Conservation (phyloP, 257 asterid genomes). For the Nicotiana paniculata region DNA sequence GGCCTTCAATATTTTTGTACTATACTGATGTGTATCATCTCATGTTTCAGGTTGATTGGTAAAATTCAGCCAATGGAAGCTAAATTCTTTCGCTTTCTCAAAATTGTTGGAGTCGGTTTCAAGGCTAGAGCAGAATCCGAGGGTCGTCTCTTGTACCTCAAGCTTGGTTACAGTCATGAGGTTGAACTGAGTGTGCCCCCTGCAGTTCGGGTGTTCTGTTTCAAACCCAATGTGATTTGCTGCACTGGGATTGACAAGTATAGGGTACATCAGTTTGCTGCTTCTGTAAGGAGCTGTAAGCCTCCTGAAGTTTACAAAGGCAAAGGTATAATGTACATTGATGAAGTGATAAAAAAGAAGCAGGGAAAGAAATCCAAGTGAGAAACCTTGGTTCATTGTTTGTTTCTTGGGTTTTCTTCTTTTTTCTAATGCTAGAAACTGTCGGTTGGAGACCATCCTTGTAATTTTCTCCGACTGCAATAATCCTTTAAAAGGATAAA, state of each 20-base stretch:
- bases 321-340: conserved; percentile 60
- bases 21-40: neutral
- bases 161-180: conserved; percentile 65
- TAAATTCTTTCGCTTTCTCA: conserved; percentile 49
- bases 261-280: conserved; percentile 53
- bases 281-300: conserved; percentile 51
- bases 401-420: neutral
- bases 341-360: conserved; percentile 63
- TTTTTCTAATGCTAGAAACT: neutral
- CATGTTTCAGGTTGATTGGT: neutral
- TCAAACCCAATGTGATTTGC: conserved; percentile 47
- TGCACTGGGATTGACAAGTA: conserved; percentile 60
- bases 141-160: conserved; percentile 60
- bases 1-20: neutral
- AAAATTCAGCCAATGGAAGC: conserved; percentile 31
- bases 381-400: neutral
- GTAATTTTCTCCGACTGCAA: neutral
- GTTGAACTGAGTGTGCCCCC: conserved; percentile 53
- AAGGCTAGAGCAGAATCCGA: conserved; percentile 72
- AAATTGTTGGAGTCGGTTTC: conserved; percentile 71
- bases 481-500: no score
- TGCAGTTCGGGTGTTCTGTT: conserved; percentile 60
- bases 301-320: conserved; percentile 69
- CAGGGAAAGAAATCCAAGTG: conserved; percentile 63
- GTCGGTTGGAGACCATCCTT: neutral